phyloP scores from a whole-genome alignment of 1,139 yeast genomes.

The Protomyces inundatus region DNA sequence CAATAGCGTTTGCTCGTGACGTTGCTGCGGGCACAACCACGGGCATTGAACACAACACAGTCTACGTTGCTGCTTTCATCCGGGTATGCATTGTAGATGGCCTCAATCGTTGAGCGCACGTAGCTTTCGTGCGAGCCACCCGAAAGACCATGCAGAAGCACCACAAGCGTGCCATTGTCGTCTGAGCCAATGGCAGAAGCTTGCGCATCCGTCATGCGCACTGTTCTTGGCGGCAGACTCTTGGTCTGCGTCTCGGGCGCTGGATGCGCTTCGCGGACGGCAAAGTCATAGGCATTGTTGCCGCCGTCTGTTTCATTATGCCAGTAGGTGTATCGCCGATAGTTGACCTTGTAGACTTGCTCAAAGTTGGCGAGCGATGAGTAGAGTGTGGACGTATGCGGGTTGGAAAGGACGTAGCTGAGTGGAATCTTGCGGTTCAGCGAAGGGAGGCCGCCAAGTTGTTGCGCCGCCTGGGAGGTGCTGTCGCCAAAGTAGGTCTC shows the following conservation, averaged over 20 bases:
- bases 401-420: slow-evolving; percentile 8
- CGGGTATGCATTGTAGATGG: slow-evolving; percentile 29
- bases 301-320: slow-evolving; percentile 48
- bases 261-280: slow-evolving; percentile 51
- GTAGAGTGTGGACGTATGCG: slow-evolving; percentile 14
- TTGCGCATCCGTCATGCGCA: slow-evolving; percentile 59
- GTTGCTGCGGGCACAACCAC: slow-evolving; percentile 85
- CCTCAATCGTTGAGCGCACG: slow-evolving; percentile 52
- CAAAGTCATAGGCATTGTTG: slow-evolving; percentile 55
- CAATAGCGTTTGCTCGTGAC: slow-evolving; percentile 70
- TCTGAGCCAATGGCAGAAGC: slow-evolving; percentile 36
- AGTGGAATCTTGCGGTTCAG: not conserved
- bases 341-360: slow-evolving; percentile 53
- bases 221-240: slow-evolving; percentile 63
- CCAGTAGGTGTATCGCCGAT: slow-evolving; percentile 66
- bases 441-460: not conserved
- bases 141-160: slow-evolving; percentile 76
- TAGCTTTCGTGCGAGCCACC: slow-evolving; percentile 92
- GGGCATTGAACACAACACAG: slow-evolving; percentile 64
- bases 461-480: not conserved
- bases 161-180: slow-evolving; percentile 56
- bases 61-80: slow-evolving; percentile 12
- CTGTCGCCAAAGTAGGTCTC: not conserved
- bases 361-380: slow-evolving; percentile 38
- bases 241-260: not conserved